phyloP scores from a whole-genome alignment of 2,329 filamentous ascomycete genomes.

The Cladosporium sp. region DNA sequence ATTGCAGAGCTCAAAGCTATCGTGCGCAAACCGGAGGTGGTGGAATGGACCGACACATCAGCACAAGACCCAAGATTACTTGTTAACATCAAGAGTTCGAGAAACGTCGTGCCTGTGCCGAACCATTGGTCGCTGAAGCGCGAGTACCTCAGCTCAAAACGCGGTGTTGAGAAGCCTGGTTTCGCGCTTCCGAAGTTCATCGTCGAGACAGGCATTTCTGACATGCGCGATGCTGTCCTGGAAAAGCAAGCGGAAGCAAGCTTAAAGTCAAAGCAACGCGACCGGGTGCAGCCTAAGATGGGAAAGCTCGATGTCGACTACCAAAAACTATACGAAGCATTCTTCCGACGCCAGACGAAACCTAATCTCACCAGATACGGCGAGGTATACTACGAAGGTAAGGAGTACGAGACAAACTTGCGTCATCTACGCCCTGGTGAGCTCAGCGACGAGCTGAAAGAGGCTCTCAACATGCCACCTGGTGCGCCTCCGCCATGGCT shows the following conservation, averaged over 20 bases:
- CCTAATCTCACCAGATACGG: slow-evolving; percentile 90
- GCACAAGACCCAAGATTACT: slow-evolving; percentile 83
- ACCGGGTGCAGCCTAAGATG: slow-evolving; percentile 91
- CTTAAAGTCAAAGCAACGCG: slow-evolving; percentile 91
- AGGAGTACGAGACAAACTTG: slow-evolving; percentile 94
- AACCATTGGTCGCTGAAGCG: slow-evolving; percentile 93
- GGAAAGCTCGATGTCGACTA: slow-evolving; percentile 98
- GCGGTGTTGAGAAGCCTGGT: slow-evolving; percentile 91
- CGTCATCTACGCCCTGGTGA: slow-evolving; percentile 87
- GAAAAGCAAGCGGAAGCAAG: slow-evolving; percentile 92
- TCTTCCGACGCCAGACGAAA: slow-evolving; percentile 97
- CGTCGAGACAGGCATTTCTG: slow-evolving; percentile 91
- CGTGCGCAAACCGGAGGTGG: slow-evolving; percentile 84
- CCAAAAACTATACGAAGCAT: slow-evolving; percentile 95
- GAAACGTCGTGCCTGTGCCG: slow-evolving; percentile 93
- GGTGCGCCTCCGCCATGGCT: slow-evolving; percentile 94
- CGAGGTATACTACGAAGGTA: slow-evolving; percentile 99
- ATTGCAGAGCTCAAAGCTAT: slow-evolving; percentile 93
- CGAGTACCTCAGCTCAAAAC: slow-evolving; percentile 94
- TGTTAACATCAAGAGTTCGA: slow-evolving; percentile 89
- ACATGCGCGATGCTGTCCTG: slow-evolving; percentile 94
- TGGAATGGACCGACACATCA: slow-evolving; percentile 96
- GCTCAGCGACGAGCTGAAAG: slow-evolving; percentile 80
- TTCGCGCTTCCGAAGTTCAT: slow-evolving; percentile 96
- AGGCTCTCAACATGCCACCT: slow-evolving; percentile 88